phyloP scores from a whole-genome alignment of 2,329 filamentous ascomycete genomes.

The Epichloe hybrida region DNA sequence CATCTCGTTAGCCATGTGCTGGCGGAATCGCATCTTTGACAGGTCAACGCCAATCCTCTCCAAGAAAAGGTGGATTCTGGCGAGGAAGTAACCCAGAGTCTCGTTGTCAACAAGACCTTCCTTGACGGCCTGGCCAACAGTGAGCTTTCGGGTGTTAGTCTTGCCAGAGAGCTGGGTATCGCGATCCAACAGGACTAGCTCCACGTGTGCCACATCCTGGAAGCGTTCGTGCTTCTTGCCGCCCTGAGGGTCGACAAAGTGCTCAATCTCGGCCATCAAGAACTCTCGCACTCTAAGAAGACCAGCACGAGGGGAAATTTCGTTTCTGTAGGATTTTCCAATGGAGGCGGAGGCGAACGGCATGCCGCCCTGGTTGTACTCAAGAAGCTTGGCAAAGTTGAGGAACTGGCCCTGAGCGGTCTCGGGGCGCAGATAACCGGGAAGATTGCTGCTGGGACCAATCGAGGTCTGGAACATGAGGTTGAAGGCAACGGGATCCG shows the following conservation, averaged over 20 bases:
- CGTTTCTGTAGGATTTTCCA: constrained; percentile 95
- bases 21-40: constrained; percentile 84
- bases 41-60: constrained; percentile 76
- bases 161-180: constrained; percentile 77
- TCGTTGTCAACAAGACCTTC: constrained; percentile 85
- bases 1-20: constrained; percentile 75
- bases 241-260: constrained; percentile 87
- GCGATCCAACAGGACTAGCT: constrained; percentile 73
- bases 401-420: constrained; percentile 97
- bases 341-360: constrained; percentile 95
- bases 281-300: constrained; percentile 92
- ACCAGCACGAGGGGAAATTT: constrained; percentile 87
- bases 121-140: constrained; percentile 77
- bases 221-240: constrained; percentile 93
- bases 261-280: constrained; percentile 97
- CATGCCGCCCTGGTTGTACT: constrained; percentile 91
- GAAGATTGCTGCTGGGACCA: constrained; percentile 76
- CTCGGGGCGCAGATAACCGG: constrained; percentile 81
- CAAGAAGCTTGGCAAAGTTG: constrained; percentile 90
- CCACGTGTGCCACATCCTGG: constrained; percentile 66
- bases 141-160: constrained; percentile 57
- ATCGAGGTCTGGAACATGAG: constrained; percentile 98
- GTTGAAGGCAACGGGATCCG: constrained; percentile 83
- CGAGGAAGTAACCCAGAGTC: constrained; percentile 94
- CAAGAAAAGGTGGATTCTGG: constrained; percentile 84